Evolutionary conservation across 148 eudicot genomes (phyloP).

Genomic region (Camellia lanceoleosa): DNA sequence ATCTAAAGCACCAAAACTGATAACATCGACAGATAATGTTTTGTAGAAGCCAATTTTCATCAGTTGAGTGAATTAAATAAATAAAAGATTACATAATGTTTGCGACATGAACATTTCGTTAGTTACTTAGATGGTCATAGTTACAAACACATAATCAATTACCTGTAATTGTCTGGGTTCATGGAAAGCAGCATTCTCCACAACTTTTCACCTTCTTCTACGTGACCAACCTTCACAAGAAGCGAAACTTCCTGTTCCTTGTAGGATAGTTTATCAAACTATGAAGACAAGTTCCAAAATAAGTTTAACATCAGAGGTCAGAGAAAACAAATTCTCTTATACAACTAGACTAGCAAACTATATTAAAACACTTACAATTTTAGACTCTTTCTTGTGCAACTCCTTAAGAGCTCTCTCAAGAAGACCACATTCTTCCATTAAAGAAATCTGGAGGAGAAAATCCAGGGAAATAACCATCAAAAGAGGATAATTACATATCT

Average conservation of each 20-base stretch:
- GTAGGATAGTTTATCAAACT: conserved; percentile 81
- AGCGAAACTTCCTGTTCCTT: conserved; percentile 94
- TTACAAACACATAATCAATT: background rate
- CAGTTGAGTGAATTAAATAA: background rate
- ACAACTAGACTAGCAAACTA: background rate
- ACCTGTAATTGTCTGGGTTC: conserved; percentile 99
- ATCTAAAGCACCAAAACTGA: no score
- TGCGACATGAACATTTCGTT: background rate
- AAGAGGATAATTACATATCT: background rate
- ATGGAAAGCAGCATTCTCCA: conserved; percentile 70
- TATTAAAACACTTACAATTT: conserved; percentile 60
- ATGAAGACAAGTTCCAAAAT: conserved; percentile 13
- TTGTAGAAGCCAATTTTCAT: no score
- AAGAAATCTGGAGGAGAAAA: conserved; percentile 51
- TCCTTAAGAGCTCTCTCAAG: conserved; percentile 81
- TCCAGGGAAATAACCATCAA: conserved; percentile 6
- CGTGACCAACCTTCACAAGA: conserved; percentile 67
- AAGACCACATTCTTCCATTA: conserved; percentile 85
- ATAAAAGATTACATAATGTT: background rate
- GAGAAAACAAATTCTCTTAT: background rate
- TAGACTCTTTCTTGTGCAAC: conserved; percentile 66
- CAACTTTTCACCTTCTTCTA: conserved; percentile 69
- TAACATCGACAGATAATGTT: no score
- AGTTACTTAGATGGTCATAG: background rate
- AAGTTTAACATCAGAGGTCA: background rate